A percentile compares a stretch with the other conserved stretches of the same genome.
Conservation (phyloP, 2,329 filamentous ascomycete genomes). For the Penicillium sp. region DNA sequence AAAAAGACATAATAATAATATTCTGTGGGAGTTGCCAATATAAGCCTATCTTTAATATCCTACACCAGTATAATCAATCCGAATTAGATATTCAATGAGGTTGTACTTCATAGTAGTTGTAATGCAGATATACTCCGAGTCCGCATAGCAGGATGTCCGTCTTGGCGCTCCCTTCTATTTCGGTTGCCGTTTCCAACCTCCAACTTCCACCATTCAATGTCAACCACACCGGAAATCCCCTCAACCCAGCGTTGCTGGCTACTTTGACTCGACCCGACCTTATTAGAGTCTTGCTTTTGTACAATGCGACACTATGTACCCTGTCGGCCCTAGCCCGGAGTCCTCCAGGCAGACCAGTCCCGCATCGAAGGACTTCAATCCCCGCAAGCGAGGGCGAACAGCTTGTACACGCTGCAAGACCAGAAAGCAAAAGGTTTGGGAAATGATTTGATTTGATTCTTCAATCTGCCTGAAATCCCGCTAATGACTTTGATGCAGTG, state of each 20-base stretch:
- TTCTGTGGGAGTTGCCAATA: no score
- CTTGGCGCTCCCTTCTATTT: background rate
- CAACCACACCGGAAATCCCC: background rate
- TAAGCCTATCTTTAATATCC: no score
- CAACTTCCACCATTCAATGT: background rate
- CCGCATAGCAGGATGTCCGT: no score
- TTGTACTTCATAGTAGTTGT: no score
- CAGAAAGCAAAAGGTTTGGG: slow-evolving; percentile 48
- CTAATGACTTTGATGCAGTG: slow-evolving; percentile 35
- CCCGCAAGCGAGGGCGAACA: slow-evolving; percentile 51
- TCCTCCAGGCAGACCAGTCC: slow-evolving; percentile 29
- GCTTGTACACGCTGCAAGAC: slow-evolving; percentile 53
- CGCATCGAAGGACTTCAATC: slow-evolving; percentile 41
- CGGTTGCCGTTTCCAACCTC: background rate
- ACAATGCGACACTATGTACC: slow-evolving; percentile 17
- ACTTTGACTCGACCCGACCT: no score
- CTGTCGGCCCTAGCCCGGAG: slow-evolving; percentile 18
- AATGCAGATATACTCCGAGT: no score
- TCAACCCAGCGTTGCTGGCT: no score
- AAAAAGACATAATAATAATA: background rate
- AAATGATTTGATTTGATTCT: background rate
- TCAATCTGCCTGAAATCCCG: background rate
- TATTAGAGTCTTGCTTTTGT: background rate
- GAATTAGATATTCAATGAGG: no score
- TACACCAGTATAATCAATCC: no score